phyloP scores from a whole-genome alignment of 495 filamentous ascomycete genomes.

The Haplographium delicatum region DNA sequence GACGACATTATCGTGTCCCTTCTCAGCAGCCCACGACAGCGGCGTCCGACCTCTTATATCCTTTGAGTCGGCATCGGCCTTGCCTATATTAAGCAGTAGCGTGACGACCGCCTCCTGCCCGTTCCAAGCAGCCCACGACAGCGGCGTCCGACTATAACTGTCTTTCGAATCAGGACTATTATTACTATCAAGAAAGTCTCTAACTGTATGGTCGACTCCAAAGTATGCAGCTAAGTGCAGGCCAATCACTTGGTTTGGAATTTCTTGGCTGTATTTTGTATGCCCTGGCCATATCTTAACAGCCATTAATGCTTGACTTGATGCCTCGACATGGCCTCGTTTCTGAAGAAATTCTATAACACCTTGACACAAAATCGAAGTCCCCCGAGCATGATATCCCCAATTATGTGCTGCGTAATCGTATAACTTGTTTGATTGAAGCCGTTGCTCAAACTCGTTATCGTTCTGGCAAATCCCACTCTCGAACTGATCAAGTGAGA shows the following conservation, averaged over 20 bases:
- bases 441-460: background rate
- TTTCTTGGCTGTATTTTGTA: background rate
- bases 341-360: background rate
- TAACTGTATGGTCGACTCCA: background rate
- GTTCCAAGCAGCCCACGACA: background rate
- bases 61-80: too few species aligned
- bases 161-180: background rate
- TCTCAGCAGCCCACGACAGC: too few species aligned
- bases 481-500: background rate
- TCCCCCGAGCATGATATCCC: background rate
- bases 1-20: too few species aligned
- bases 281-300: background rate
- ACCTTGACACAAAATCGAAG: background rate
- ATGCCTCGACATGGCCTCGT: conserved; percentile 10
- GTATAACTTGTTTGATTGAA: background rate
- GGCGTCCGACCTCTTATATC: too few species aligned
- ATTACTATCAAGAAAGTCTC: background rate
- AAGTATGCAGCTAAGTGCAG: background rate
- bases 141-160: background rate
- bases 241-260: background rate
- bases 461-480: background rate
- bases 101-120: background rate
- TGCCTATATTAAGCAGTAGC: conserved; percentile 4
- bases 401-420: background rate
- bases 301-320: conserved; percentile 2